Conservation (phyloP, 768 basidiomycete species). For the Rickenella mellea region DNA sequence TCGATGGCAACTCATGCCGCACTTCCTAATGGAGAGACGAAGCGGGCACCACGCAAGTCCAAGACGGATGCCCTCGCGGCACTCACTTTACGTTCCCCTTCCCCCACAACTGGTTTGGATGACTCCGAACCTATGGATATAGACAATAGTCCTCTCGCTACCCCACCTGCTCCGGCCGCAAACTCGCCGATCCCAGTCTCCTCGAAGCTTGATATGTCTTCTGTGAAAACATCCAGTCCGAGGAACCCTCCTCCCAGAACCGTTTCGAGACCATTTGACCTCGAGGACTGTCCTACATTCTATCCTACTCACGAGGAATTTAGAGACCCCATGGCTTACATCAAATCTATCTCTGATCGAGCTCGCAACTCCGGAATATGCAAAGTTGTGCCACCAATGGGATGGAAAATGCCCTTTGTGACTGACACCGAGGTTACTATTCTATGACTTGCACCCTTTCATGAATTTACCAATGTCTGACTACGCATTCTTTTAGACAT, state of each 20-base stretch:
- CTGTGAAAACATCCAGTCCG: slow-evolving; percentile 60
- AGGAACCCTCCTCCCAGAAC: slow-evolving; percentile 29
- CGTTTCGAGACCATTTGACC: slow-evolving; percentile 67
- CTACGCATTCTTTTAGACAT: slow-evolving; percentile 39
- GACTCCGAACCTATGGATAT: slow-evolving; percentile 38
- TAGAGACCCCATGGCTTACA: slow-evolving; percentile 88
- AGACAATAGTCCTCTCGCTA: slow-evolving; percentile 15
- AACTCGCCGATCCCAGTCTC: slow-evolving; percentile 53
- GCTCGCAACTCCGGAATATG: slow-evolving; percentile 83
- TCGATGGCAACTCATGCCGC: slow-evolving; percentile 27
- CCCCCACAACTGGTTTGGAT: slow-evolving; percentile 44
- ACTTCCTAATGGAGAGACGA: slow-evolving; percentile 29
- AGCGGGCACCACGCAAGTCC: slow-evolving; percentile 80
- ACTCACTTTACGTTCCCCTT: slow-evolving; percentile 56
- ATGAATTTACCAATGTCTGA: slow-evolving; percentile 17
- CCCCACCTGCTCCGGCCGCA: slow-evolving; percentile 2
- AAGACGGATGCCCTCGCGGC: slow-evolving; percentile 83
- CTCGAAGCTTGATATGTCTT: slow-evolving; percentile 53
- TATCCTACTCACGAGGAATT: slow-evolving; percentile 89
- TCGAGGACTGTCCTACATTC: slow-evolving; percentile 84
- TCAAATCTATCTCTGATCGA: slow-evolving; percentile 64
- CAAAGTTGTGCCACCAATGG: slow-evolving; percentile 89
- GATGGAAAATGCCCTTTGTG: slow-evolving; percentile 94
- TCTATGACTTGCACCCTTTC: slow-evolving; percentile 4
- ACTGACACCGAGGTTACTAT: slow-evolving; percentile 82